Evolutionary conservation across 2,329 filamentous ascomycete genomes (phyloP).

Genomic region (Sporothrix brunneoviolacea): DNA sequence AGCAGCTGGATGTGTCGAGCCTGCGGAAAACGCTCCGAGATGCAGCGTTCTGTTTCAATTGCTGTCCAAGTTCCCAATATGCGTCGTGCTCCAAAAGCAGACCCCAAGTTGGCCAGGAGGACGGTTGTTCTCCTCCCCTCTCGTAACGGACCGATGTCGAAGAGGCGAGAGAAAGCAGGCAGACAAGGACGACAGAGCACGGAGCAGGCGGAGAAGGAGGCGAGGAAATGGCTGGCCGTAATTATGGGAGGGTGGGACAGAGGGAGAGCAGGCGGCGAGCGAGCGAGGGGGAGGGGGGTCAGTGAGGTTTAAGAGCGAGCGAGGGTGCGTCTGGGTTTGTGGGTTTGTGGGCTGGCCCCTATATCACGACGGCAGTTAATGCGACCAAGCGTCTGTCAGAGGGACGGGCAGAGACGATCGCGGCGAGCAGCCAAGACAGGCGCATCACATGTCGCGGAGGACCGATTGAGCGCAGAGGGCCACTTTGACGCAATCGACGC

Average conservation of each 20-base stretch:
- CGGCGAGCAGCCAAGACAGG: neutral
- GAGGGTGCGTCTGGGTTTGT: constrained; percentile 2
- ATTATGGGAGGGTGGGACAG: too few species aligned
- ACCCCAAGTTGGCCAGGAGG: too few species aligned
- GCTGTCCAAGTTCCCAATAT: too few species aligned
- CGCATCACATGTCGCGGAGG: constrained; percentile 5
- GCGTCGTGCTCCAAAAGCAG: too few species aligned
- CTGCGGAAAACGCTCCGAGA: too few species aligned
- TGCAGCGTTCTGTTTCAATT: too few species aligned
- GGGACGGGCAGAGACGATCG: neutral
- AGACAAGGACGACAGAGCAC: neutral
- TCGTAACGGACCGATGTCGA: neutral
- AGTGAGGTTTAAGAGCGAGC: constrained; percentile 4
- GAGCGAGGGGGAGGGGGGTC: neutral
- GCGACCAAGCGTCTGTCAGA: constrained; percentile 7
- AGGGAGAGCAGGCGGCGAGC: neutral
- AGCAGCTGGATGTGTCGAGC: too few species aligned
- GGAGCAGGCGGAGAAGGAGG: too few species aligned
- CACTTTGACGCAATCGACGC: constrained; percentile 6
- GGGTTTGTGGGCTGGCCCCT: neutral
- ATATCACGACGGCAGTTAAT: constrained; percentile 3
- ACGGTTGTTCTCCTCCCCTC: neutral
- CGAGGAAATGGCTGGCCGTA: too few species aligned
- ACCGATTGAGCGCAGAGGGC: neutral
- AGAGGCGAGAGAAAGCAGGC: neutral